phyloP scores from a whole-genome alignment of 2,329 filamentous ascomycete genomes.

The Phyllosticta capitalensis region DNA sequence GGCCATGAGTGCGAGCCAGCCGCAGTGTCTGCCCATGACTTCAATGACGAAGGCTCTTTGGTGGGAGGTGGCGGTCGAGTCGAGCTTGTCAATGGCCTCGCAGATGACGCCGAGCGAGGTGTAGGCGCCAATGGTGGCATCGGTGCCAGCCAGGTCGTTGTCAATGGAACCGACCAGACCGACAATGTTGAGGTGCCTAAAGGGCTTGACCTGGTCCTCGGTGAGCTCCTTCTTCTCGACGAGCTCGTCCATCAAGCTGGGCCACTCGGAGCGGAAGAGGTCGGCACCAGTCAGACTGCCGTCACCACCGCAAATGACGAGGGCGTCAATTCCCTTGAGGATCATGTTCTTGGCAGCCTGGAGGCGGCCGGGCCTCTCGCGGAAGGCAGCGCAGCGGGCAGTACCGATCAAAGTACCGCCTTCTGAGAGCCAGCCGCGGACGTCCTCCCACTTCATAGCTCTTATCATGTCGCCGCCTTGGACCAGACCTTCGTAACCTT shows the following conservation, averaged over 20 bases:
- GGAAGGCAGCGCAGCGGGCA: conserved; percentile 85
- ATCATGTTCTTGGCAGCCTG: conserved; percentile 91
- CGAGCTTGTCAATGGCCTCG: conserved; percentile 92
- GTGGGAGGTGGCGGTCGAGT: conserved; percentile 88
- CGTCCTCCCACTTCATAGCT: conserved; percentile 84
- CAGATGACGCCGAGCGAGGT: conserved; percentile 89
- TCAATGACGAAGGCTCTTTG: conserved; percentile 95
- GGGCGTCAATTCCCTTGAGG: conserved; percentile 80
- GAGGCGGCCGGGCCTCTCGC: conserved; percentile 74
- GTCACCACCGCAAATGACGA: conserved; percentile 95
- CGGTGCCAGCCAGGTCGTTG: conserved; percentile 94
- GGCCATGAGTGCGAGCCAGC: conserved; percentile 93
- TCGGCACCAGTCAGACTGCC: conserved; percentile 94
- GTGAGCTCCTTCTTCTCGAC: conserved; percentile 64
- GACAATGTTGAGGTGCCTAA: conserved; percentile 86
- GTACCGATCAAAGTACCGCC: conserved; percentile 95
- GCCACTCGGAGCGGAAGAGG: conserved; percentile 87
- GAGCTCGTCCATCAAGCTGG: conserved; percentile 74
- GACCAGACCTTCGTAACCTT: conserved; percentile 93
- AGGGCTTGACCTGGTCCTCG: conserved; percentile 60
- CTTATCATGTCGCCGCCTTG: conserved; percentile 80
- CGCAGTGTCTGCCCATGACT: conserved; percentile 97
- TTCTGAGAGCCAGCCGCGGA: conserved; percentile 86
- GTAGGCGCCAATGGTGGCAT: conserved; percentile 95
- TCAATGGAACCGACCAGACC: conserved; percentile 95